A percentile compares a stretch with the other conserved stretches of the same genome.
Evolutionary conservation across 176 grass and related monocot species (phyloP).

Genomic region (Aegilops speltoides): DNA sequence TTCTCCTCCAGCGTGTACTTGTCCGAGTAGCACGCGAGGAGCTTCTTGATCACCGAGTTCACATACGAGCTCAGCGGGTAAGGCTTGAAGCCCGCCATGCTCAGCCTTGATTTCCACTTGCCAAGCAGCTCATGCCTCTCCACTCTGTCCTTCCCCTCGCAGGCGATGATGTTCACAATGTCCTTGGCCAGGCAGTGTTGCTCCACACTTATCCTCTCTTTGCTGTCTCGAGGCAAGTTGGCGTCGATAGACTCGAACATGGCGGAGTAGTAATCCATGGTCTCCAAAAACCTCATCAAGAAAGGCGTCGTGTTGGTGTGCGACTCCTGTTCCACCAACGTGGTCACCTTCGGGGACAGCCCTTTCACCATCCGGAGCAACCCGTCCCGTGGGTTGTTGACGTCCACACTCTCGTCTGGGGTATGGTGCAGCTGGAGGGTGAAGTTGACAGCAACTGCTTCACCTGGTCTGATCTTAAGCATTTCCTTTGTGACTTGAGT

Average conservation of each 20-base stretch:
- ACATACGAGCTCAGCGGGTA: constrained; percentile 83
- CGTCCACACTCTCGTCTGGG: constrained; percentile 85
- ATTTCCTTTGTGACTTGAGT: constrained; percentile 75
- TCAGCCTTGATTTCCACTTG: constrained; percentile 93
- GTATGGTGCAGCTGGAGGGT: constrained; percentile 90
- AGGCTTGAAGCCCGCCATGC: constrained; percentile 90
- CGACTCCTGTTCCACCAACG: constrained; percentile 93
- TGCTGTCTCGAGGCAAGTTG: constrained; percentile 64
- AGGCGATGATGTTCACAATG: constrained; percentile 94
- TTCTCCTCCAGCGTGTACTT: constrained; percentile 91
- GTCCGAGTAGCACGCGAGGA: constrained; percentile 72
- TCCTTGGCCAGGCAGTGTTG: constrained; percentile 96
- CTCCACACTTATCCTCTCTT: constrained; percentile 88
- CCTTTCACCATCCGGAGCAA: constrained; percentile 93
- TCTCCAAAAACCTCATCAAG: constrained; percentile 78
- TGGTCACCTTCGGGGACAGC: constrained; percentile 85
- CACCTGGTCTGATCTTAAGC: constrained; percentile 73
- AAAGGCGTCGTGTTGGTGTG: constrained; percentile 97
- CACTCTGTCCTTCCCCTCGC: constrained; percentile 86
- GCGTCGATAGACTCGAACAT: constrained; percentile 93
- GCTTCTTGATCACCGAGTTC: constrained; percentile 91
- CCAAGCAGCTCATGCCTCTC: constrained; percentile 92
- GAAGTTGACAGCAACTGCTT: constrained; percentile 93
- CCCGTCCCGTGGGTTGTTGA: constrained; percentile 88
- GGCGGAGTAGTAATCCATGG: constrained; percentile 83